Percentiles rank a stretch among this genome's conserved stretches.
phyloP scores from a whole-genome alignment of 2,329 filamentous ascomycete genomes.

The Stachybotrys elegans region DNA sequence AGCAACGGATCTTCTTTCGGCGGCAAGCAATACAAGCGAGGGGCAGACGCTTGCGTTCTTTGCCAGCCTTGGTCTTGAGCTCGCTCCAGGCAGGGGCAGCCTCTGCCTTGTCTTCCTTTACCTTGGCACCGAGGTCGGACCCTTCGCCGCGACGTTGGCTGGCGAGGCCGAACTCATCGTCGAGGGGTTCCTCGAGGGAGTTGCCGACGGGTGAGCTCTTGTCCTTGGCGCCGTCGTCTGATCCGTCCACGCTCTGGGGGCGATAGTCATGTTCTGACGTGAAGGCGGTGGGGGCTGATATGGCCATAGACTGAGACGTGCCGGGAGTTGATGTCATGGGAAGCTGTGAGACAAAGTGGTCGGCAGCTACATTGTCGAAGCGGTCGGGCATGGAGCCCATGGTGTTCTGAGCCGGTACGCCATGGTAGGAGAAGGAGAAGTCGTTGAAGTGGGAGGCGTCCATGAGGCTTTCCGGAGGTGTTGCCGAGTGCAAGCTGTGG shows the following conservation, averaged over 20 bases:
- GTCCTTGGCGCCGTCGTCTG: slow-evolving; percentile 40
- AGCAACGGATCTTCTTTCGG: slow-evolving; percentile 96
- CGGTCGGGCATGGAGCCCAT: slow-evolving; percentile 31
- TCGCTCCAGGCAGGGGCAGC: slow-evolving; percentile 70
- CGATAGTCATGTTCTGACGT: neutral
- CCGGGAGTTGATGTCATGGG: slow-evolving; percentile 3
- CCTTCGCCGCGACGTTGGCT: slow-evolving; percentile 42
- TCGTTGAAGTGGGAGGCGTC: slow-evolving; percentile 46
- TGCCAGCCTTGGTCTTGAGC: slow-evolving; percentile 86
- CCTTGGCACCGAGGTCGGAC: slow-evolving; percentile 47
- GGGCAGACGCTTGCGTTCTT: slow-evolving; percentile 88
- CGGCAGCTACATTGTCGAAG: slow-evolving; percentile 23
- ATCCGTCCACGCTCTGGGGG: slow-evolving; percentile 27
- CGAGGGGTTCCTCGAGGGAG: slow-evolving; percentile 46
- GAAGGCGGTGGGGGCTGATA: slow-evolving; percentile 3
- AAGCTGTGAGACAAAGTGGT: slow-evolving; percentile 29
- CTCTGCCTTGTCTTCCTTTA: slow-evolving; percentile 54
- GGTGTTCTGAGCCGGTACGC: slow-evolving; percentile 33
- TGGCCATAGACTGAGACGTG: slow-evolving; percentile 13
- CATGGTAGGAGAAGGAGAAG: slow-evolving; percentile 47
- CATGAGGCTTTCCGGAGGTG: slow-evolving; percentile 25
- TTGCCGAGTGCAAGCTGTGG: neutral
- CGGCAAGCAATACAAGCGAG: slow-evolving; percentile 93
- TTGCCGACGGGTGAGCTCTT: slow-evolving; percentile 38
- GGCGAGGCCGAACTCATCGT: slow-evolving; percentile 55